Evolutionary conservation across 805 yeast genomes (phyloP).

Genomic region (Naumovozyma baii): DNA sequence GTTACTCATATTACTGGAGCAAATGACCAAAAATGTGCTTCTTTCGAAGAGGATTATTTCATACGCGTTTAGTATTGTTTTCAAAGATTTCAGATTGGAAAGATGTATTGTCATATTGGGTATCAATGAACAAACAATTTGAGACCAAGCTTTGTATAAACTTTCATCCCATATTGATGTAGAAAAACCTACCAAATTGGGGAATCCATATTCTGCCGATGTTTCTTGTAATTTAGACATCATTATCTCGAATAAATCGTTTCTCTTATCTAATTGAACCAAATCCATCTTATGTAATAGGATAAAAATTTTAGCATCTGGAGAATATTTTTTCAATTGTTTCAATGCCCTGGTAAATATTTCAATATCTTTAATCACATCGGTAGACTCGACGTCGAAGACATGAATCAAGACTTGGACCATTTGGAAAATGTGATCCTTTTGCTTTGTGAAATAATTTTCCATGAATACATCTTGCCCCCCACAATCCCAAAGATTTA

Average conservation of each 20-base stretch:
- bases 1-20: constrained; percentile 32
- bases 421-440: constrained; percentile 88
- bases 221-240: constrained; percentile 71
- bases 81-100: constrained; percentile 61
- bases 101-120: constrained; percentile 84
- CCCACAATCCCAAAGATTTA: constrained; percentile 97
- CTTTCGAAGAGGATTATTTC: constrained; percentile 89
- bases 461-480: constrained; percentile 97
- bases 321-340: constrained; percentile 74
- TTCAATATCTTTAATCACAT: constrained; percentile 85
- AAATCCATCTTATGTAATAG: constrained; percentile 93
- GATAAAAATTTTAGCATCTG: constrained; percentile 85
- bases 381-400: constrained; percentile 89
- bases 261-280: constrained; percentile 76
- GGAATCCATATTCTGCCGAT: constrained; percentile 58
- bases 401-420: constrained; percentile 94
- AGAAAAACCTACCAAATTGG: constrained; percentile 69
- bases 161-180: constrained; percentile 97
- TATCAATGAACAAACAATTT: constrained; percentile 85
- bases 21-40: constrained; percentile 68
- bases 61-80: constrained; percentile 67
- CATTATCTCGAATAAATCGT: constrained; percentile 74
- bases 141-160: constrained; percentile 93
- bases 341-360: constrained; percentile 77
- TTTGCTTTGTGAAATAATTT: constrained; percentile 77